Conservation (phyloP, 192 early-diverging fungal genomes). For the Linnemannia schmuckeri region DNA sequence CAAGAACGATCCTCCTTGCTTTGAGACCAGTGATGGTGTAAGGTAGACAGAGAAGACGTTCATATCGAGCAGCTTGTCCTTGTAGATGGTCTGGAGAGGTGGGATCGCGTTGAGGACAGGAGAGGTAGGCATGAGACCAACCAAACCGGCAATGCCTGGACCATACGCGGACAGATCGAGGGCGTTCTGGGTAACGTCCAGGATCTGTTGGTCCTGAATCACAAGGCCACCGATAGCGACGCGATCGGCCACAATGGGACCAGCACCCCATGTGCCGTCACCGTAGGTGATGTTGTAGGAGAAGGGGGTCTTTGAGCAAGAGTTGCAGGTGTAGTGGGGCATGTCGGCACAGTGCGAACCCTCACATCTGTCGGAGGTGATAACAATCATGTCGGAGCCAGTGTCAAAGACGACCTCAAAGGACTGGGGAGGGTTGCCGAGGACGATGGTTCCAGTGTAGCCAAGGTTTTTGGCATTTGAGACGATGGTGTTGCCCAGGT, state of each 20-base stretch:
- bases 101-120: constrained; percentile 47
- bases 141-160: constrained; percentile 29
- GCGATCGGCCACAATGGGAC: constrained; percentile 41
- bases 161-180: constrained; percentile 46
- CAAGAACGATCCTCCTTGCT: constrained; percentile 47
- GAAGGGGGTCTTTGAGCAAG: constrained; percentile 50
- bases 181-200: constrained; percentile 46
- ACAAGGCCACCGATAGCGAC: constrained; percentile 50
- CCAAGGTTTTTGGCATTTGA: constrained; percentile 59
- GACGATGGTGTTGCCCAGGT: constrained; percentile 41
- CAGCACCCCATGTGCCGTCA: constrained; percentile 55
- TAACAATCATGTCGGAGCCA: constrained; percentile 65
- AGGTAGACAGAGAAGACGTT: constrained; percentile 53
- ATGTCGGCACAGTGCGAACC: constrained; percentile 35
- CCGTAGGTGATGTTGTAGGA: constrained; percentile 57
- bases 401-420: constrained; percentile 95
- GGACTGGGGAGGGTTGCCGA: constrained; percentile 88
- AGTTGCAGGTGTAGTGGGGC: constrained; percentile 46
- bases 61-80: constrained; percentile 46
- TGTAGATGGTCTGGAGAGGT: constrained; percentile 33
- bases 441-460: constrained; percentile 89
- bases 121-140: constrained; percentile 50
- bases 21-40: background rate
- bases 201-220: constrained; percentile 48
- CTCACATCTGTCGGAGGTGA: constrained; percentile 46